Evolutionary conservation across 805 yeast genomes (phyloP).

Genomic region (Candida cerambycidarum): DNA sequence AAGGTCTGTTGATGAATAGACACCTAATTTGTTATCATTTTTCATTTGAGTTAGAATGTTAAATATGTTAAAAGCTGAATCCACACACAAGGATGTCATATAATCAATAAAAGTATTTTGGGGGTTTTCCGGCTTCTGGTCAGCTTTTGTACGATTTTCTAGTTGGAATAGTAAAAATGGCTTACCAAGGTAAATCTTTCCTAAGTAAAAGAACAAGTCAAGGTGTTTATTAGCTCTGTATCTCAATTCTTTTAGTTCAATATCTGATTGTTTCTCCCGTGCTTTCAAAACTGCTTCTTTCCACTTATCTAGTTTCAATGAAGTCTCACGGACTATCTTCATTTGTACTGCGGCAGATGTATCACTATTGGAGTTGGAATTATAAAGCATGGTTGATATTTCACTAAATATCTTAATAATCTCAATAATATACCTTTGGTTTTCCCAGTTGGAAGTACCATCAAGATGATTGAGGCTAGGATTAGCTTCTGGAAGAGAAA

Average conservation of each 20-base stretch:
- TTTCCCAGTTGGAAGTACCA: constrained; percentile 13
- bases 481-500: constrained; percentile 12
- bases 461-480: constrained; percentile 11
- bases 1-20: constrained; percentile 18
- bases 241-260: constrained; percentile 8
- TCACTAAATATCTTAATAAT: constrained; percentile 15
- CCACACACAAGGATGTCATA: constrained; percentile 17
- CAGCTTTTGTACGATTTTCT: constrained; percentile 12
- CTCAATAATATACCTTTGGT: constrained; percentile 13
- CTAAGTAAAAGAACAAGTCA: constrained; percentile 15
- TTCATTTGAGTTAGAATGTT: constrained; percentile 16
- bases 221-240: constrained; percentile 17
- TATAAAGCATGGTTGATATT: constrained; percentile 12
- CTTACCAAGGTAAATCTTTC: constrained; percentile 18
- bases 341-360: background rate
- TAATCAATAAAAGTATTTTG: constrained; percentile 16
- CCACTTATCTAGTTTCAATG: constrained; percentile 10
- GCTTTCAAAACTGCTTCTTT: constrained; percentile 12
- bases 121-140: constrained; percentile 5
- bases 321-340: constrained; percentile 9
- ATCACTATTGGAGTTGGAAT: constrained; percentile 2
- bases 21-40: constrained; percentile 14
- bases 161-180: constrained; percentile 18
- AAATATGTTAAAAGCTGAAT: constrained; percentile 17
- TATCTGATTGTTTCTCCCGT: constrained; percentile 11